phyloP scores from a whole-genome alignment of 768 basidiomycete genomes.

The Amanita inopinata region DNA sequence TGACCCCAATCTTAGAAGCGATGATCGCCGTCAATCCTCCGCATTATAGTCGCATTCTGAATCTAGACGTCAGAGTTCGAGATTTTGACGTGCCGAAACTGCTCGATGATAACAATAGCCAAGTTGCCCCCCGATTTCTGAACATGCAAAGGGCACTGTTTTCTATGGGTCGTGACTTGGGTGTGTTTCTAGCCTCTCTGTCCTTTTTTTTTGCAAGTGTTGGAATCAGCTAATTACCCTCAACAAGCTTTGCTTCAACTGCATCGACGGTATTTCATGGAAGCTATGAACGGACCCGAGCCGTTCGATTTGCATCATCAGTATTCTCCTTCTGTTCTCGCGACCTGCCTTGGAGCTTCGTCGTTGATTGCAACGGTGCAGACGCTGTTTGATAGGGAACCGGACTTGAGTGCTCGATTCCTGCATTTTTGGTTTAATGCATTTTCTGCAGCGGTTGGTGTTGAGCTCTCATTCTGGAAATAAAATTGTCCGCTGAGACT shows the following conservation, averaged over 20 bases:
- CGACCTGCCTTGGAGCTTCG: slow-evolving; percentile 52
- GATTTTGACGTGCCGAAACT: slow-evolving; percentile 44
- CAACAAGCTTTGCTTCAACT: slow-evolving; percentile 51
- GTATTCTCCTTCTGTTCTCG: slow-evolving; percentile 62
- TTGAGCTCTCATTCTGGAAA: background rate
- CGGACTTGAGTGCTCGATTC: slow-evolving; percentile 53
- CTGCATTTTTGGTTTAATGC: slow-evolving; percentile 69
- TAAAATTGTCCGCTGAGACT: no score
- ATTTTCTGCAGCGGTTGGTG: slow-evolving; percentile 60
- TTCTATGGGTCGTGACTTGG: slow-evolving; percentile 52
- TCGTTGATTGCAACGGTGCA: slow-evolving; percentile 49
- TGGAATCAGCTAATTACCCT: slow-evolving; percentile 2
- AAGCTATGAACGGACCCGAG: slow-evolving; percentile 46
- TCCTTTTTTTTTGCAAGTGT: slow-evolving; percentile 5
- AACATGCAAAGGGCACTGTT: slow-evolving; percentile 59
- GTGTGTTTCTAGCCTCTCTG: slow-evolving; percentile 30
- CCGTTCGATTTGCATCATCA: slow-evolving; percentile 49
- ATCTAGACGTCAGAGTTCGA: slow-evolving; percentile 44
- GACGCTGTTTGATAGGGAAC: slow-evolving; percentile 45
- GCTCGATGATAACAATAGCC: slow-evolving; percentile 33
- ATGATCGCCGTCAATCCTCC: slow-evolving; percentile 44
- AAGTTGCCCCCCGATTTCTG: slow-evolving; percentile 37
- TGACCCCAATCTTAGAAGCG: slow-evolving; percentile 52
- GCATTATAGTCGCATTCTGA: slow-evolving; percentile 39
- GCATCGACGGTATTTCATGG: slow-evolving; percentile 59